phyloP scores from a whole-genome alignment of 1,284 basidiomycete genomes.

The Austroboletus rostrupii region DNA sequence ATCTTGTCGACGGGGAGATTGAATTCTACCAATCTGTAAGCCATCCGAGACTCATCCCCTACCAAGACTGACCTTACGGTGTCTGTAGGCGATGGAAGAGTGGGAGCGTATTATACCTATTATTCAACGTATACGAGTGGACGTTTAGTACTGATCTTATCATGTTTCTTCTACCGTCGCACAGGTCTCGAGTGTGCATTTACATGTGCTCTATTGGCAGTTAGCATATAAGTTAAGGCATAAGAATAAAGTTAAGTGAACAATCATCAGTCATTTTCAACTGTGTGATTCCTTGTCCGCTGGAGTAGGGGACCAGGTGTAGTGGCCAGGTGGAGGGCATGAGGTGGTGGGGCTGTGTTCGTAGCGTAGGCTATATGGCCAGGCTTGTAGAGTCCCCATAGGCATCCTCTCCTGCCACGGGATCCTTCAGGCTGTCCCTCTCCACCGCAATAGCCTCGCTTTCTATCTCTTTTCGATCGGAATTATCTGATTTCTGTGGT shows the following conservation, averaged over 20 bases:
- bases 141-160: conserved; percentile 50
- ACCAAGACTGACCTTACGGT: conserved; percentile 6
- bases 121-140: conserved; percentile 83
- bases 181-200: conserved; percentile 8
- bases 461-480: conserved; percentile 29
- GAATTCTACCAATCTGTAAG: conserved; percentile 85
- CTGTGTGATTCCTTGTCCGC: neutral
- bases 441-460: conserved; percentile 27
- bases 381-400: too few relatives aligned
- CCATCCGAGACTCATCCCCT: conserved; percentile 8
- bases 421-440: too few relatives aligned
- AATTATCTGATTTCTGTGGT: conserved; percentile 4
- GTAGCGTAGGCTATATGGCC: too few relatives aligned
- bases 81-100: conserved; percentile 77
- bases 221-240: conserved; percentile 6
- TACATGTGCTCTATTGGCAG: conserved; percentile 4
- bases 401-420: too few relatives aligned
- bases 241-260: conserved; percentile 3
- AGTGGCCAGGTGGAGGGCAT: too few relatives aligned
- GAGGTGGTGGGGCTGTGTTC: too few relatives aligned
- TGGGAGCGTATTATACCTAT: conserved; percentile 89
- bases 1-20: conserved; percentile 91
- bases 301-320: too few relatives aligned
- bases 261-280: neutral
- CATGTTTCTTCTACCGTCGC: conserved; percentile 13